These are phyloP conservation scores for Euclidium syriacum DNA, from an alignment of 345 rosid genomes.

Conservation along the genomic window DNA sequence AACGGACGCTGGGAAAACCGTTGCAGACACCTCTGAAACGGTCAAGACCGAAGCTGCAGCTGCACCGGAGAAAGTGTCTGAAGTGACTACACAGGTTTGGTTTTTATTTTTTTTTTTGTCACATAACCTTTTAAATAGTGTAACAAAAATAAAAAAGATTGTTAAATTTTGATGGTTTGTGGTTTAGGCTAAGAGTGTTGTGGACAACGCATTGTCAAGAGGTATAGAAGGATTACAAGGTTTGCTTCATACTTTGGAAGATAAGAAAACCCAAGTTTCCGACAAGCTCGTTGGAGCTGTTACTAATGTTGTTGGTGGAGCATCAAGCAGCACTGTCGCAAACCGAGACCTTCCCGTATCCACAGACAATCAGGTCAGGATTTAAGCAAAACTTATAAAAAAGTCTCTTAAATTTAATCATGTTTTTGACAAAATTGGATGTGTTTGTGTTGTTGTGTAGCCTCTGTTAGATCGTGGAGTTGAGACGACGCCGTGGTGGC, in stretches of 20 bases:
- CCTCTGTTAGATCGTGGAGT: conserved; percentile 22
- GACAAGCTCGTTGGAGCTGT: conserved; percentile 26
- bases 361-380: conserved; percentile 27
- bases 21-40: conserved; percentile 14
- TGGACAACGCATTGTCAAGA: conserved; percentile 21
- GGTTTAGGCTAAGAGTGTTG: conserved; percentile 20
- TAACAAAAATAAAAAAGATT: not conserved
- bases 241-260: conserved; percentile 13
- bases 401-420: not conserved
- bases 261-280: conserved; percentile 21
- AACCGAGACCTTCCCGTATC: conserved; percentile 29
- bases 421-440: conserved; percentile 17
- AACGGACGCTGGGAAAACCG: not conserved
- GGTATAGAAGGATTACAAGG: conserved; percentile 25
- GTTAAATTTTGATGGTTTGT: not conserved
- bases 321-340: conserved; percentile 25
- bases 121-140: too few relatives aligned
- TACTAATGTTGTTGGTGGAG: conserved; percentile 13
- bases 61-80: conserved; percentile 7
- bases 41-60: conserved; percentile 24
- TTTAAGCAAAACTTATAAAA: not conserved
- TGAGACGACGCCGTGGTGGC: conserved; percentile 32
- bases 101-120: too few relatives aligned
- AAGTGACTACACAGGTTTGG: conserved; percentile 14
- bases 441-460: conserved; percentile 17